Conservation (phyloP, 805 yeast species). For the Pichia nakasei region DNA sequence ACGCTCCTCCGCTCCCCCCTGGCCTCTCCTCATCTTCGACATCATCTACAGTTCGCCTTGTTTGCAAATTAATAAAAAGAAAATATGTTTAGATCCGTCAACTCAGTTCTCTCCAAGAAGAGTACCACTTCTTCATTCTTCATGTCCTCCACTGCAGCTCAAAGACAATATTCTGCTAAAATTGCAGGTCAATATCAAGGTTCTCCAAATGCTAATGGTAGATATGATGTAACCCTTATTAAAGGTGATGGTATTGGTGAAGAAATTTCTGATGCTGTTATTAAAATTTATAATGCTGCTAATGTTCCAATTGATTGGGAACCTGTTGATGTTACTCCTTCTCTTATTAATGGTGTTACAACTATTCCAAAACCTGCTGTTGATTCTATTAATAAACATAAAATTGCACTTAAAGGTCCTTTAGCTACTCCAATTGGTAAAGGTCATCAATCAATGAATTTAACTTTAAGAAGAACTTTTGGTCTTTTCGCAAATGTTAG, state of each 20-base stretch:
- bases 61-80: neutral
- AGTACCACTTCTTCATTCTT: neutral
- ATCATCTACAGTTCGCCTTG: neutral
- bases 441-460: constrained; percentile 95
- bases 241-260: constrained; percentile 99
- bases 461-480: constrained; percentile 96
- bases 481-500: constrained; percentile 94
- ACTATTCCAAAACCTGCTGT: constrained; percentile 89
- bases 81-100: constrained; percentile 5
- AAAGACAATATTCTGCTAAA: constrained; percentile 28
- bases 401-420: constrained; percentile 96
- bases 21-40: too few relatives aligned
- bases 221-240: constrained; percentile 87
- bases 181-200: constrained; percentile 62
- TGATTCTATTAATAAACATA: constrained; percentile 83
- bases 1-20: too few relatives aligned
- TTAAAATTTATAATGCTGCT: constrained; percentile 89
- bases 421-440: constrained; percentile 98
- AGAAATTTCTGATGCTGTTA: constrained; percentile 91
- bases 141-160: constrained; percentile 6
- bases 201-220: constrained; percentile 62
- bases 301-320: constrained; percentile 96
- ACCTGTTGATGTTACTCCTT: constrained; percentile 91
- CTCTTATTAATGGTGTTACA: constrained; percentile 84
- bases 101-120: neutral